These are phyloP conservation scores for Suillus discolor DNA, from an alignment of 768 basidiomycete genomes.

Conservation along the genomic window DNA sequence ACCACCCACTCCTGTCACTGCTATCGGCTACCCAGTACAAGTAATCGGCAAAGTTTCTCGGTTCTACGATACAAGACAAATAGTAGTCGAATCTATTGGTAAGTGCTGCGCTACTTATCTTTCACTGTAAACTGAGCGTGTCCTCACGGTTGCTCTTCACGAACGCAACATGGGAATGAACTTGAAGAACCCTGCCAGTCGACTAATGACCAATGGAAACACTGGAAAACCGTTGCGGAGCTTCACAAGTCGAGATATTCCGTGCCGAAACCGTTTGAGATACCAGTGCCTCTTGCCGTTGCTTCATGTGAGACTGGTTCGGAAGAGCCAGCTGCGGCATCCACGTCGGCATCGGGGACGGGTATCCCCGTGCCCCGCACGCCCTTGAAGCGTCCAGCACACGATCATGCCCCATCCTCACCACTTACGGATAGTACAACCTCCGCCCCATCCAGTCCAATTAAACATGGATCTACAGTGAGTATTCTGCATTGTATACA, in stretches of 20 bases:
- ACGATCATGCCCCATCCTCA: slow-evolving; percentile 20
- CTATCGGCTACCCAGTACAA: slow-evolving; percentile 48
- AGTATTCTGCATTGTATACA: not conserved
- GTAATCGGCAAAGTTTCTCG: slow-evolving; percentile 48
- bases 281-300: slow-evolving; percentile 35
- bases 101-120: slow-evolving; percentile 17
- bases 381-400: not conserved
- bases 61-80: slow-evolving; percentile 44
- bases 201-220: slow-evolving; percentile 59
- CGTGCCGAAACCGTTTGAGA: slow-evolving; percentile 47
- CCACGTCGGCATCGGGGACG: slow-evolving; percentile 7
- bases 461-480: slow-evolving; percentile 18
- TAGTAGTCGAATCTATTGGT: slow-evolving; percentile 57
- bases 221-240: slow-evolving; percentile 52
- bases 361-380: not conserved
- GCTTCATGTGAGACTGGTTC: not conserved
- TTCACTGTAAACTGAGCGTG: not conserved
- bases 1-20: slow-evolving; percentile 40
- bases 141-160: not conserved
- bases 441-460: slow-evolving; percentile 31
- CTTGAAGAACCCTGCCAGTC: slow-evolving; percentile 48
- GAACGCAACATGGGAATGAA: not conserved
- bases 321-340: slow-evolving; percentile 19
- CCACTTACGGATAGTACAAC: slow-evolving; percentile 28
- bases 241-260: slow-evolving; percentile 59